Base-by-base conservation (phyloP, 169 alveolate genomes). In the Plasmodium billcollinsi region DNA sequence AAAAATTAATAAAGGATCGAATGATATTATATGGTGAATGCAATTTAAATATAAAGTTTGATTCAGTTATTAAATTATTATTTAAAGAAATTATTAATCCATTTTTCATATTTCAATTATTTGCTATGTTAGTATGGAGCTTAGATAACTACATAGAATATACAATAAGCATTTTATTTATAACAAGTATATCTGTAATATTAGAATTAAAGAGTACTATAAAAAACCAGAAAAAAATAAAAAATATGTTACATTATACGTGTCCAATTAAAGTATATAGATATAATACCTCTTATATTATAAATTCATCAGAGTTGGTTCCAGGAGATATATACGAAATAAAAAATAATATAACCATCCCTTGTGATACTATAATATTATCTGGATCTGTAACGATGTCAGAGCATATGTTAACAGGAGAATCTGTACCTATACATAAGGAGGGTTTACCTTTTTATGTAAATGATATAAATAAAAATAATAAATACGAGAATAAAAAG, bases 401-500 rank as follows among this genome's bases (percentile, higher is more conserved):
- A 58, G 98, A 96, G 71, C 90, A 96, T 52, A 86, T 91, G 62
- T 80, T 96, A 39, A 96, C 98, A 1, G 98, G 98, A 15, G 98
- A 96, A 74, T 88, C 97, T 7, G 75, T 92, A n/a, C 98, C 98
- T 1, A 86, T 95, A 29, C 86, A 93, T 45, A 96, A 95, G 80
- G 76, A 80, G 20, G 86, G 85, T 62, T 73, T 96, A 21, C 92
- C 89, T 66, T 69, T 71, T 47, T 78, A 39, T 1, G 9, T 2
- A 39, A 39, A 39, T 39, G 47, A 1, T 39, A 39, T 39, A 39
- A 39, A 39, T 39, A 39, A 39, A 39, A 39, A 5, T 5, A 39
- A 39, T 39, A 39, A 3, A 39, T 39, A 39, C 5, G 11, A 39
- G 0, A 39, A 6, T 39, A 39, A 5, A 5, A 7, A 39, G 5